phyloP scores from a whole-genome alignment of 2,329 filamentous ascomycete genomes.

The Fusarium sacchari region DNA sequence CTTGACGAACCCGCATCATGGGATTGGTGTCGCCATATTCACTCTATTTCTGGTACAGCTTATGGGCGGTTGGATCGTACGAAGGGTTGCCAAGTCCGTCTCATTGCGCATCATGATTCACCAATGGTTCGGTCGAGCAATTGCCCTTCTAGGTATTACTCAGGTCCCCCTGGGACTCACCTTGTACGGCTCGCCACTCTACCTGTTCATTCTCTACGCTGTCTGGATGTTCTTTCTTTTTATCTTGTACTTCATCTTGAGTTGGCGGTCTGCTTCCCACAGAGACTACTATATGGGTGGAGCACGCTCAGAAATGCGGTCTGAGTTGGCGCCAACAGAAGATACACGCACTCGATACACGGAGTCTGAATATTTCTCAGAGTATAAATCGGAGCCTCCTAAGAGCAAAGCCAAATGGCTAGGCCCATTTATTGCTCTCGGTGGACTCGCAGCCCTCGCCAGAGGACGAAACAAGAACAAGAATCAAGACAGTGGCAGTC shows the following conservation, averaged over 20 bases:
- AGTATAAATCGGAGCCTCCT: conserved; percentile 46
- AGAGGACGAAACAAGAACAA: conserved; percentile 56
- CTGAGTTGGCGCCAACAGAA: conserved; percentile 55
- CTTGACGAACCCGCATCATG: conserved; percentile 84
- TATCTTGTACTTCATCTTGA: conserved; percentile 80
- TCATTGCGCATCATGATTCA: conserved; percentile 74
- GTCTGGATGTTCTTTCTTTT: conserved; percentile 80
- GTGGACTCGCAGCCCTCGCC: conserved; percentile 59
- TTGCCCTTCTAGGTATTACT: conserved; percentile 82
- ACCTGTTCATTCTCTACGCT: conserved; percentile 86
- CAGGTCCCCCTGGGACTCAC: conserved; percentile 91
- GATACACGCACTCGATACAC: conserved; percentile 52
- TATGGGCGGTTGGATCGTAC: conserved; percentile 73
- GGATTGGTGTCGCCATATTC: conserved; percentile 83
- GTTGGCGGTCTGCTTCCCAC: conserved; percentile 71
- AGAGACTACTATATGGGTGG: conserved; percentile 66
- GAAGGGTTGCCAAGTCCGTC: conserved; percentile 59
- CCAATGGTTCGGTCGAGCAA: conserved; percentile 83
- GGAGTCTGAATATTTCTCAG: conserved; percentile 54
- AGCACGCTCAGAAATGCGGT: conserved; percentile 63
- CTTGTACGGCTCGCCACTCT: conserved; percentile 88
- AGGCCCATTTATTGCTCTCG: conserved; percentile 63
- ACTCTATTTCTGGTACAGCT: conserved; percentile 76
- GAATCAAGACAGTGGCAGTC: conserved; percentile 51
- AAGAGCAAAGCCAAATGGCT: conserved; percentile 57